phyloP scores from a whole-genome alignment of 768 basidiomycete genomes.

The Neoboletus magnificus region DNA sequence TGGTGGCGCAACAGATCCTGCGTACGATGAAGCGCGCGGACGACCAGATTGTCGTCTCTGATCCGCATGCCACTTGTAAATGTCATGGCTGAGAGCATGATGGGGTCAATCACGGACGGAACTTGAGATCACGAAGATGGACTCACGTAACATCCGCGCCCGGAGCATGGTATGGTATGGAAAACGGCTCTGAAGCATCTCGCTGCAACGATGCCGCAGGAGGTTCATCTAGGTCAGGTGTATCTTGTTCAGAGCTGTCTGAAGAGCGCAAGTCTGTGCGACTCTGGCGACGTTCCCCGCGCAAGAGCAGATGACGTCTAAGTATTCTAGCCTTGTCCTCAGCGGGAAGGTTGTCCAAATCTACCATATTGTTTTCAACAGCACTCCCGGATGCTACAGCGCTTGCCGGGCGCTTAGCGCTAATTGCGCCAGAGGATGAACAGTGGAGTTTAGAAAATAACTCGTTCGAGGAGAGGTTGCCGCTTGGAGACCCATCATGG shows the following conservation, averaged over 20 bases:
- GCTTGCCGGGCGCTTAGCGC: slow-evolving; percentile 33
- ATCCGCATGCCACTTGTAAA: slow-evolving; percentile 93
- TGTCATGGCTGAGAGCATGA: slow-evolving; percentile 60
- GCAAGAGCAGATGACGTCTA: slow-evolving; percentile 74
- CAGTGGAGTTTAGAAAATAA: slow-evolving; percentile 15
- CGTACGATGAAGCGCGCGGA: slow-evolving; percentile 67
- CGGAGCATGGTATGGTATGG: slow-evolving; percentile 82
- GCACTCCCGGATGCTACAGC: slow-evolving; percentile 30
- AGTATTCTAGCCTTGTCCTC: slow-evolving; percentile 85
- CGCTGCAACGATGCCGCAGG: slow-evolving; percentile 21
- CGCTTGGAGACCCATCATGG: slow-evolving; percentile 11
- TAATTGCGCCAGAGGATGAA: slow-evolving; percentile 37
- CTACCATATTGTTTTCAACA: slow-evolving; percentile 29
- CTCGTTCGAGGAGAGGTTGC: slow-evolving; percentile 7
- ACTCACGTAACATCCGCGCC: slow-evolving; percentile 94
- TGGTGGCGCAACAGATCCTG: slow-evolving; percentile 47
- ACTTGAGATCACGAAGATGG: background rate
- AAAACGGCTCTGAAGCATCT: slow-evolving; percentile 69
- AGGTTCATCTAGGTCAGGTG: slow-evolving; percentile 13
- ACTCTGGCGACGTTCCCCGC: slow-evolving; percentile 50
- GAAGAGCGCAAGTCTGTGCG: slow-evolving; percentile 22
- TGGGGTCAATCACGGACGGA: slow-evolving; percentile 15
- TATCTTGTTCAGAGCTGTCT: slow-evolving; percentile 25
- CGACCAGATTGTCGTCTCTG: slow-evolving; percentile 58
- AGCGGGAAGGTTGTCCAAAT: slow-evolving; percentile 63